Evolutionary conservation across 768 basidiomycete species (phyloP).

Genomic region (Phlegmacium glaucopus): DNA sequence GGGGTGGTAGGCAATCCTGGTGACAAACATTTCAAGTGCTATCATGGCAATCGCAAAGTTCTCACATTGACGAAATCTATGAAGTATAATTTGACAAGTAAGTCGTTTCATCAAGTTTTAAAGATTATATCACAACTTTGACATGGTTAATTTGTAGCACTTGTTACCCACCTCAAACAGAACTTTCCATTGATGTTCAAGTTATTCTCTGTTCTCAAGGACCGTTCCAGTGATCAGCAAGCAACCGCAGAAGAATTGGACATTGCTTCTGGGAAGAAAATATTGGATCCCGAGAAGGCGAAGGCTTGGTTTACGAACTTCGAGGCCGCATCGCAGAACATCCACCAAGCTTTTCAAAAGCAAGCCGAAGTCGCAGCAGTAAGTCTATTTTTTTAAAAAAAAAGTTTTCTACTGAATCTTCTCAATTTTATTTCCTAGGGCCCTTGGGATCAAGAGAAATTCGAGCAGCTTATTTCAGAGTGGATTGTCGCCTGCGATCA

Average conservation of each 20-base stretch:
- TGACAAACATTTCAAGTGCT: slow-evolving; percentile 19
- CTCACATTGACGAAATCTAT: slow-evolving; percentile 11
- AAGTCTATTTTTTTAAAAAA: neutral
- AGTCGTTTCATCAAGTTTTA: neutral
- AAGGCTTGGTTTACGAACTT: neutral
- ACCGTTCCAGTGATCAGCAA: neutral
- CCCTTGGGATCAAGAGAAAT: slow-evolving; percentile 6
- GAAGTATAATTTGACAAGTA: slow-evolving; percentile 10
- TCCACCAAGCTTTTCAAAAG: neutral
- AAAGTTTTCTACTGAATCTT: no score
- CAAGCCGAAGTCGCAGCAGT: neutral
- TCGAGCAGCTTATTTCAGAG: slow-evolving; percentile 6
- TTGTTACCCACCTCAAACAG: neutral
- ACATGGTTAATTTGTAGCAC: no score
- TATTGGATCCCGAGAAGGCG: neutral
- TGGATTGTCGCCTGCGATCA: slow-evolving; percentile 11
- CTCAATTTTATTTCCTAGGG: slow-evolving; percentile 1
- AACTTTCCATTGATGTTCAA: neutral
- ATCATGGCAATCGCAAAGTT: slow-evolving; percentile 12
- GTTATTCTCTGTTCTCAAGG: neutral
- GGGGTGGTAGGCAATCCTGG: slow-evolving; percentile 10
- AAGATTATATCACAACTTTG: no score
- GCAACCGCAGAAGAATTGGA: neutral
- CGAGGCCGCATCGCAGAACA: neutral
- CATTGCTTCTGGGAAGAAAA: slow-evolving; percentile 5